Percentiles rank a stretch among this genome's conserved stretches.
Evolutionary conservation across 768 basidiomycete genomes (phyloP).

Genomic region (Boletus pseudo-olivaceus): DNA sequence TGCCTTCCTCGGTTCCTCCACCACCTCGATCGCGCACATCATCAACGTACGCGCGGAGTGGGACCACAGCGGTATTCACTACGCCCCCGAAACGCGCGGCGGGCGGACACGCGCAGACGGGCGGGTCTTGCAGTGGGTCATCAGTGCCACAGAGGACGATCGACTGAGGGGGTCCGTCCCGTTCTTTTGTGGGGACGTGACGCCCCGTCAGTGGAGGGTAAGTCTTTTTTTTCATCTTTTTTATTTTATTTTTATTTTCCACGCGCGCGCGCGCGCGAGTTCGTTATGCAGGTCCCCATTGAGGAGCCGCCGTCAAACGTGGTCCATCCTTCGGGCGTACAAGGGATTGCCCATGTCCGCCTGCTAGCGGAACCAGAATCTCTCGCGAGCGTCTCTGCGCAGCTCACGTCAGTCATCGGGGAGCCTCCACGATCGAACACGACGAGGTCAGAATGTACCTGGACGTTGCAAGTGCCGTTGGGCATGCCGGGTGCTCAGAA

Average conservation of each 20-base stretch:
- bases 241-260: not conserved
- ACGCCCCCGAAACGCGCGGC: slow-evolving; percentile 44
- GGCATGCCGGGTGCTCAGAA: slow-evolving; percentile 1
- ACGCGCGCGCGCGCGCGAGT: not conserved
- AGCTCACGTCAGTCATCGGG: slow-evolving; percentile 51
- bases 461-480: slow-evolving; percentile 42
- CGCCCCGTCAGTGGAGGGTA: slow-evolving; percentile 57
- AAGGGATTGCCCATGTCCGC: slow-evolving; percentile 48
- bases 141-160: slow-evolving; percentile 37
- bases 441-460: slow-evolving; percentile 28
- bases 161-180: slow-evolving; percentile 41
- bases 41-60: slow-evolving; percentile 50
- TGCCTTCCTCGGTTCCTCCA: slow-evolving; percentile 55
- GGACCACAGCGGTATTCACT: slow-evolving; percentile 40
- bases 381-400: slow-evolving; percentile 32
- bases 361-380: slow-evolving; percentile 35
- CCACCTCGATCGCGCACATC: slow-evolving; percentile 42
- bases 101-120: slow-evolving; percentile 60
- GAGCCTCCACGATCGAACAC: slow-evolving; percentile 30
- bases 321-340: slow-evolving; percentile 48
- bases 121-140: slow-evolving; percentile 53
- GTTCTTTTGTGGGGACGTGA: slow-evolving; percentile 75
- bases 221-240: slow-evolving; percentile 11
- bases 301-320: slow-evolving; percentile 41
- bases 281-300: slow-evolving; percentile 43